A percentile compares a stretch with the other conserved stretches of the same genome.
phyloP scores from a whole-genome alignment of 495 filamentous ascomycete genomes.

The Penicilliopsis zonata region DNA sequence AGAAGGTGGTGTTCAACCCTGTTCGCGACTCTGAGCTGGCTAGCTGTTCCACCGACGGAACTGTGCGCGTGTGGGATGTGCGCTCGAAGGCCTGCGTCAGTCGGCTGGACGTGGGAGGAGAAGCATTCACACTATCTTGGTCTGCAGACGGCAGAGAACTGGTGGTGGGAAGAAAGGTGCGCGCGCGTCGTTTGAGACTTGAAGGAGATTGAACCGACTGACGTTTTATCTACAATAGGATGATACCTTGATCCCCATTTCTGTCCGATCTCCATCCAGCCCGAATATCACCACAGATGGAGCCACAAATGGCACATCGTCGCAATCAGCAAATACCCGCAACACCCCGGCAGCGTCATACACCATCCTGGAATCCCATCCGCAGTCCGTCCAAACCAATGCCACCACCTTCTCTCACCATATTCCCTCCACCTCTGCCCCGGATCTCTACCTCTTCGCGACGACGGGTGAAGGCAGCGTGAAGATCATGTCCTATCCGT shows the following conservation, averaged over 20 bases:
- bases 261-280: constrained; percentile 28
- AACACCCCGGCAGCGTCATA: constrained; percentile 16
- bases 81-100: constrained; percentile 68
- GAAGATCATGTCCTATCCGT: constrained; percentile 60
- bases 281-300: constrained; percentile 17
- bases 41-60: constrained; percentile 74
- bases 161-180: constrained; percentile 76
- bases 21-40: constrained; percentile 78
- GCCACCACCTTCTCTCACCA: constrained; percentile 70
- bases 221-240: constrained; percentile 32
- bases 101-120: constrained; percentile 68
- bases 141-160: constrained; percentile 73
- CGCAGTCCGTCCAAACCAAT: constrained; percentile 67
- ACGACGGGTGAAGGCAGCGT: constrained; percentile 76
- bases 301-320: background rate
- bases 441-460: constrained; percentile 48
- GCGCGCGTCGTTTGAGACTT: constrained; percentile 26
- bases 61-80: constrained; percentile 89
- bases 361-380: constrained; percentile 45
- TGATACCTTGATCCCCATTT: constrained; percentile 59
- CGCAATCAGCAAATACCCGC: constrained; percentile 5
- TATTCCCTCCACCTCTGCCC: constrained; percentile 22
- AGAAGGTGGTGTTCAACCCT: constrained; percentile 85
- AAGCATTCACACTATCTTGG: constrained; percentile 78
- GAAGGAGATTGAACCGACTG: background rate